Evolutionary conservation across 768 basidiomycete genomes (phyloP), one percentile per base, ranked within the genome.

Genomic region (Paxillus ammoniavirescens): DNA sequence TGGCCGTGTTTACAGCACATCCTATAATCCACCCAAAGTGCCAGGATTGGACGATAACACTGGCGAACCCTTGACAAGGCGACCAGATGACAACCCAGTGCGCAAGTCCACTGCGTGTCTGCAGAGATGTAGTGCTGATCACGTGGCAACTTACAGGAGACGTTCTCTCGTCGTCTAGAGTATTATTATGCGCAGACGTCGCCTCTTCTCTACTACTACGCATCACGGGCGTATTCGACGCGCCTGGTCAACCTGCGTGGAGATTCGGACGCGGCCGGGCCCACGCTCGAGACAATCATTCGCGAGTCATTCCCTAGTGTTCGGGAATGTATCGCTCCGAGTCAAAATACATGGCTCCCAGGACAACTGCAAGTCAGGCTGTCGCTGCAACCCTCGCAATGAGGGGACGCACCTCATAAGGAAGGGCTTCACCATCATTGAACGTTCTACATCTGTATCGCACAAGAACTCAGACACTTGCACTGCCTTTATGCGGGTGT

Each of bases 11-110:
- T 96, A 96, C 76, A 94, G 93, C 72, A 74, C 85, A 61, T 86
- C 84, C 8, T 93, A 91, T 68, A 95, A 94, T 66, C 85, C 80
- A 6, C 93, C 93, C 8, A 82, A 83, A 57, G 79, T 86, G 1
- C 74, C 83, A 7, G 92, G 93, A 1, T 73, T 79, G 46, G 93
- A 96, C 72, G 91, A 96, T 65, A 73, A 84, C 49, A 94, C 93
- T 0, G 91, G 91, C 14, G 92, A 95, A 65, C 83, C 85, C 2
- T 73, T 95, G 30, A 82, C 77, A 13, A 89, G 86, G 66, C 83
- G 93, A 31, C 85, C 91, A 3, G 93, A 95, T 61, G 93, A 95
- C 65, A 89, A 89, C 64, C 89, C 91, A 3, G 91, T 92, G 65
- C 41, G 84, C 73, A 21, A 31, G 15, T 53, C 23, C 40, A 10